Conservation (phyloP, 495 filamentous ascomycete genomes). For the Penicillium cosmopolitanum region DNA sequence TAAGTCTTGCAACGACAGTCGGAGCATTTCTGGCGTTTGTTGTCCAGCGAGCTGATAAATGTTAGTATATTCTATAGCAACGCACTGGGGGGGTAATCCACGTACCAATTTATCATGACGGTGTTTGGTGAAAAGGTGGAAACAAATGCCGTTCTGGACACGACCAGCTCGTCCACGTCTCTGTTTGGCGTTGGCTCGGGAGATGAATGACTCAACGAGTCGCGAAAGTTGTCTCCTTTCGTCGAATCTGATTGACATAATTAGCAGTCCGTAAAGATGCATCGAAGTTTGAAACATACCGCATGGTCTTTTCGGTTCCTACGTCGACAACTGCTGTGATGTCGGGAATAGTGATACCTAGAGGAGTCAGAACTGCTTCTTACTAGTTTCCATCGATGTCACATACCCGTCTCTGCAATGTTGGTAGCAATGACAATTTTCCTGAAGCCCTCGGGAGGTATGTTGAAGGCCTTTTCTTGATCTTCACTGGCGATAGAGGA, state of each 20-base stretch:
- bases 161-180: constrained; percentile 93
- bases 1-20: constrained; percentile 89
- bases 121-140: constrained; percentile 89
- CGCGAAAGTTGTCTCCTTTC: constrained; percentile 88
- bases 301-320: constrained; percentile 95
- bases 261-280: not conserved
- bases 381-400: not conserved
- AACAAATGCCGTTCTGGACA: constrained; percentile 91
- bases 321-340: constrained; percentile 94
- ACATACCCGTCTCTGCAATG: constrained; percentile 85
- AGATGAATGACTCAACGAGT: constrained; percentile 90
- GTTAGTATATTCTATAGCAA: constrained; percentile 1
- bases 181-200: constrained; percentile 91
- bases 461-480: constrained; percentile 85
- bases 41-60: constrained; percentile 71
- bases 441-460: constrained; percentile 77
- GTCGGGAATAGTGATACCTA: constrained; percentile 87
- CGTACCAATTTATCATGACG: constrained; percentile 70
- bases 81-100: not conserved
- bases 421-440: constrained; percentile 97
- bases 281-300: constrained; percentile 30
- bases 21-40: constrained; percentile 94
- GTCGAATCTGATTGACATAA: constrained; percentile 63
- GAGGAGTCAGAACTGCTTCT: constrained; percentile 3
- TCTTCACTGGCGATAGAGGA: constrained; percentile 96